phyloP scores from a whole-genome alignment of 192 early-diverging fungal species.

The Linnemannia zychae region DNA sequence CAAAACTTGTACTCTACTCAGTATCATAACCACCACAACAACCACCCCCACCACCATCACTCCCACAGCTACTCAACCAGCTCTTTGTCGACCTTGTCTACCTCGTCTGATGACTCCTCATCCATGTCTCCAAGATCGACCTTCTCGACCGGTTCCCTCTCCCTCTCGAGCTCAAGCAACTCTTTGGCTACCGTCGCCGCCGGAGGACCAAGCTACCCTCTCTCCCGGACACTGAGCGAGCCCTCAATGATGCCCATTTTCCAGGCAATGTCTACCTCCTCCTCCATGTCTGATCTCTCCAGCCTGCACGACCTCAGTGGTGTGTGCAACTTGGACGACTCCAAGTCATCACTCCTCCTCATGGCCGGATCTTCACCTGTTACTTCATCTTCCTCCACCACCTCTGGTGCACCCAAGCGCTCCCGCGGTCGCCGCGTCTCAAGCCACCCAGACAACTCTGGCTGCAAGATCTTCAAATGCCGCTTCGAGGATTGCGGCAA shows the following conservation, averaged over 20 bases:
- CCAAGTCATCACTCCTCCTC: background rate
- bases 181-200: background rate
- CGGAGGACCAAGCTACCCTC: constrained; percentile 22
- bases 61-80: constrained; percentile 44
- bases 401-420: constrained; percentile 46
- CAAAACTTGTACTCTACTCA: background rate
- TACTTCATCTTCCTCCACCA: background rate
- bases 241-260: constrained; percentile 15
- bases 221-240: constrained; percentile 41
- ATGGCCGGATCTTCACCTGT: background rate
- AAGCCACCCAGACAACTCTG: constrained; percentile 57
- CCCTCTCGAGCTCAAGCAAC: constrained; percentile 23
- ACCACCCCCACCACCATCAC: constrained; percentile 33
- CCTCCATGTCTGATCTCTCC: constrained; percentile 27
- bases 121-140: constrained; percentile 47
- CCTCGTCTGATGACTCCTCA: constrained; percentile 19
- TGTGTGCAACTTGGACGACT: background rate
- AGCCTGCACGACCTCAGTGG: background rate
- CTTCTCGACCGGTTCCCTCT: constrained; percentile 16
- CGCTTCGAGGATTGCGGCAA: constrained; percentile 66
- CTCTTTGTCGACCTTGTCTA: constrained; percentile 37
- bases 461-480: constrained; percentile 68
- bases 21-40: constrained; percentile 20
- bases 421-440: constrained; percentile 69
- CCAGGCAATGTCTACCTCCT: constrained; percentile 29